Evolutionary conservation across 129 eudicot species (phyloP).

Genomic region (Tanacetum coccineum): DNA sequence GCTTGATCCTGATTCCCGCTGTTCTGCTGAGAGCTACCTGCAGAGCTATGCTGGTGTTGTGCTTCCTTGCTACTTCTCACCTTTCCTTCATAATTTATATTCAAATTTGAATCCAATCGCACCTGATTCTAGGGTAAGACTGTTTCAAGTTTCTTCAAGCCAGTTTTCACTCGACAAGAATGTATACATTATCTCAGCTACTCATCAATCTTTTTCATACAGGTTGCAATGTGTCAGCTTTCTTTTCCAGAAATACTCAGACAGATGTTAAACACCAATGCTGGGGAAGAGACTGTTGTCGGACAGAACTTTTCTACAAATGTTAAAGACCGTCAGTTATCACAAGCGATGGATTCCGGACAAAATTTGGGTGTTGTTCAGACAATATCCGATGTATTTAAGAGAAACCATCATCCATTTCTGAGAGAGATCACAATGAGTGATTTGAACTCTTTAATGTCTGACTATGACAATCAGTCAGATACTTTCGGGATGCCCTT

Average conservation of each 20-base stretch:
- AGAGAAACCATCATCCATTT: conserved; percentile 62
- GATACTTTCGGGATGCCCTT: conserved; percentile 94
- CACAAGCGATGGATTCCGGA: no score
- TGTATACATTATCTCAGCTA: conserved; percentile 6
- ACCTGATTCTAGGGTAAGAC: conserved; percentile 88
- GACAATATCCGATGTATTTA: no score
- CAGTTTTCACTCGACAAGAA: neutral
- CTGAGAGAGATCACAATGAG: conserved; percentile 26
- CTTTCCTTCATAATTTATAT: conserved; percentile 84
- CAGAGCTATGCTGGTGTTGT: conserved; percentile 78
- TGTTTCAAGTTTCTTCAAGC: conserved; percentile 3
- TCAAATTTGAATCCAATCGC: conserved; percentile 71
- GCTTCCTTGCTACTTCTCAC: conserved; percentile 85
- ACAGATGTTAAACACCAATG: conserved; percentile 69
- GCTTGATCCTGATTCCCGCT: conserved; percentile 81
- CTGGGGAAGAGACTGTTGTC: conserved; percentile 38
- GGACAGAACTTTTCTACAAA: no score
- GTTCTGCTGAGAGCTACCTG: conserved; percentile 87
- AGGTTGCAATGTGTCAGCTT: conserved; percentile 84
- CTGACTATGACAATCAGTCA: conserved; percentile 80
- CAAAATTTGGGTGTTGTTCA: no score
- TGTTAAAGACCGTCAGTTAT: no score
- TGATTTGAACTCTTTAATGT: conserved; percentile 34
- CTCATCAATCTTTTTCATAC: conserved; percentile 29
- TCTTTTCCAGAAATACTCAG: conserved; percentile 84